phyloP scores from a whole-genome alignment of 73 alveolate species.

The Uronychia binucleata region DNA sequence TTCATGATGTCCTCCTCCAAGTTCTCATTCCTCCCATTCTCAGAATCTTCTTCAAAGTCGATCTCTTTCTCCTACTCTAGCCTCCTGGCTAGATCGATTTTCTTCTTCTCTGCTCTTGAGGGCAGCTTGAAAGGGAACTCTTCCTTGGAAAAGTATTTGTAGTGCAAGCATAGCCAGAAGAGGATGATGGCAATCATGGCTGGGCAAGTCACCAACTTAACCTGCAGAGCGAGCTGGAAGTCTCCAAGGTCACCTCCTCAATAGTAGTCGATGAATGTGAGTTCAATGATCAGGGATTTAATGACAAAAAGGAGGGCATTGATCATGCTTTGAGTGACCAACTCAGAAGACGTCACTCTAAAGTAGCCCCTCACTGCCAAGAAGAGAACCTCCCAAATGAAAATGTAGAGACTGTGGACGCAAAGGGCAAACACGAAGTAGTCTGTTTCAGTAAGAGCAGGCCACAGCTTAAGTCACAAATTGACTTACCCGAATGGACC shows the following conservation, averaged over 20 bases:
- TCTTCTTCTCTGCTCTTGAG: not conserved
- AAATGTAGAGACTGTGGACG: not conserved
- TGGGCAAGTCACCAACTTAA: not conserved
- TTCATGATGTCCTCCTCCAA: not conserved
- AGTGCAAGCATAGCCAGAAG: not conserved
- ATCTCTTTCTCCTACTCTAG: not conserved
- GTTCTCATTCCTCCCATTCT: not conserved
- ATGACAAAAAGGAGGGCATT: not conserved
- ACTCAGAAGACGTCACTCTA: not conserved
- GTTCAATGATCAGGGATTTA: not conserved
- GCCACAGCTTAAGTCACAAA: not conserved
- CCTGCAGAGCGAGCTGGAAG: not conserved
- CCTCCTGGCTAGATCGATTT: not conserved
- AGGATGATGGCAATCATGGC: not conserved
- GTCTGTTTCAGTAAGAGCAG: not conserved
- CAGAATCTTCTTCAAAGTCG: not conserved
- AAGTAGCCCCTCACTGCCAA: not conserved
- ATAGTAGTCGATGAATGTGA: not conserved
- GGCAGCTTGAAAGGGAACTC: not conserved
- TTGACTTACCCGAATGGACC: not conserved
- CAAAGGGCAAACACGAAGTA: not conserved
- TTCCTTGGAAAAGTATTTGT: not conserved
- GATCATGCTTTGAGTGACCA: not conserved
- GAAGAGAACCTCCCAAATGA: not conserved
- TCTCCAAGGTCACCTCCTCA: not conserved